Evolutionary conservation across 2,329 filamentous ascomycete species (phyloP).

Genomic region (Aspergillus pseudoglaucus): DNA sequence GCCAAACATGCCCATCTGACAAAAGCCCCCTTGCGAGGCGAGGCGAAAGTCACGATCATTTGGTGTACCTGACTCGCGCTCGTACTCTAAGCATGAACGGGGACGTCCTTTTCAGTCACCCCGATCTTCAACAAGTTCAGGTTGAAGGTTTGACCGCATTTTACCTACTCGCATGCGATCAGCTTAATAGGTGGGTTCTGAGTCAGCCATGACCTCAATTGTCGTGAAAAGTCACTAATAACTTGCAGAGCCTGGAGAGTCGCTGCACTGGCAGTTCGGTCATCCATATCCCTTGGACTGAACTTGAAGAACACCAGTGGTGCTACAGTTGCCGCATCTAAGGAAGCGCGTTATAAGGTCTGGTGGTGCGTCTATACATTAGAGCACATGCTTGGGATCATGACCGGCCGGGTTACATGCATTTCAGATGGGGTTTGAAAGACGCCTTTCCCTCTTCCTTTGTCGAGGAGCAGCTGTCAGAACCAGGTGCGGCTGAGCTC

Average conservation of each 20-base stretch:
- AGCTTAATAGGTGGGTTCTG: conserved; percentile 37
- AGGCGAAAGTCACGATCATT: conserved; percentile 23
- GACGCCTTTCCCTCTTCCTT: conserved; percentile 35
- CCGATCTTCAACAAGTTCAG: conserved; percentile 36
- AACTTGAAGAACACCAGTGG: conserved; percentile 39
- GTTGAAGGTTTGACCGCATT: conserved; percentile 30
- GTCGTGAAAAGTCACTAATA: conserved; percentile 1
- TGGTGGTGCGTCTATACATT: conserved; percentile 43
- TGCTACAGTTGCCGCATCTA: conserved; percentile 31
- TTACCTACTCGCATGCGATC: conserved; percentile 34
- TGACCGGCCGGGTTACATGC: conserved; percentile 40
- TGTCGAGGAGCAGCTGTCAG: conserved; percentile 35
- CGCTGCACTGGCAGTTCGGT: conserved; percentile 37
- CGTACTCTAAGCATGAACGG: conserved; percentile 27
- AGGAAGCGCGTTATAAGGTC: conserved; percentile 39
- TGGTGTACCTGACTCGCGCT: conserved; percentile 34
- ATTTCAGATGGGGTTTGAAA: conserved; percentile 39
- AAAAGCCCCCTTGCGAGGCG: conserved; percentile 37
- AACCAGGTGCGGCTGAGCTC: conserved; percentile 24
- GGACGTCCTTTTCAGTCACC: conserved; percentile 26
- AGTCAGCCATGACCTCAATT: neutral
- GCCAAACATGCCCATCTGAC: conserved; percentile 25
- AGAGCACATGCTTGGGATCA: conserved; percentile 39
- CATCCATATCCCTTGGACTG: conserved; percentile 37
- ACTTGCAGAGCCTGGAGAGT: conserved; percentile 36